Conservation (phyloP, 805 yeast species). For the Hanseniaspora vineae region DNA sequence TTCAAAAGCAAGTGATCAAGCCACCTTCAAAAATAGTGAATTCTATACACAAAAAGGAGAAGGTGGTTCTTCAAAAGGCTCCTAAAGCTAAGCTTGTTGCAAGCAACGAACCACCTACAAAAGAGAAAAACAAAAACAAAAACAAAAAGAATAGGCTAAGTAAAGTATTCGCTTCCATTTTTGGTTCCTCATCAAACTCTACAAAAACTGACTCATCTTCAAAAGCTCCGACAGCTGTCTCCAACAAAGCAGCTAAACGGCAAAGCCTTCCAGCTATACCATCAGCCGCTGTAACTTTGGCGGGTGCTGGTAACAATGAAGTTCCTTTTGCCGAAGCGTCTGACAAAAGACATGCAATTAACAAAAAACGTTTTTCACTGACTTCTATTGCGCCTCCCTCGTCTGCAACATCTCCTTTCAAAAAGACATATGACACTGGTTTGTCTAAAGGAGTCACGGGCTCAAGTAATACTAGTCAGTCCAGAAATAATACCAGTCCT, state of each 20-base stretch:
- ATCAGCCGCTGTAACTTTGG: no score
- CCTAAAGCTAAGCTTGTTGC: not conserved
- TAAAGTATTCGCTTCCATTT: constrained; percentile 1
- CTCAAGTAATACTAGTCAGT: not conserved
- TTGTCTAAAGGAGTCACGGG: no score
- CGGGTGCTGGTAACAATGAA: not conserved
- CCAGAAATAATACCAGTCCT: not conserved
- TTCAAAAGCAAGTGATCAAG: not conserved
- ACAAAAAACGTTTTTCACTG: not conserved
- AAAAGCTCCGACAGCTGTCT: not conserved
- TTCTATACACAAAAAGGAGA: not conserved
- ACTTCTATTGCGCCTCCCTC: not conserved
- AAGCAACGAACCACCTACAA: not conserved
- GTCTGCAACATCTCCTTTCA: not conserved
- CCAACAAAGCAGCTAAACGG: not conserved
- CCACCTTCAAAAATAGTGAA: no score
- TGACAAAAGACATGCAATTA: not conserved
- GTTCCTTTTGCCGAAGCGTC: not conserved
- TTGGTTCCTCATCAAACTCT: not conserved
- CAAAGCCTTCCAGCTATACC: not conserved
- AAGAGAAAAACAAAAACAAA: not conserved
- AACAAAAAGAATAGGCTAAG: constrained; percentile 3
- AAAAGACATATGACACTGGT: no score
- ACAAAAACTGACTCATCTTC: not conserved
- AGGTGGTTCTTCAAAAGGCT: not conserved